Evolutionary conservation across 2,329 filamentous ascomycete species (phyloP), one percentile per base, ranked within the genome.

Genomic region (Domatiomyces catenatus): DNA sequence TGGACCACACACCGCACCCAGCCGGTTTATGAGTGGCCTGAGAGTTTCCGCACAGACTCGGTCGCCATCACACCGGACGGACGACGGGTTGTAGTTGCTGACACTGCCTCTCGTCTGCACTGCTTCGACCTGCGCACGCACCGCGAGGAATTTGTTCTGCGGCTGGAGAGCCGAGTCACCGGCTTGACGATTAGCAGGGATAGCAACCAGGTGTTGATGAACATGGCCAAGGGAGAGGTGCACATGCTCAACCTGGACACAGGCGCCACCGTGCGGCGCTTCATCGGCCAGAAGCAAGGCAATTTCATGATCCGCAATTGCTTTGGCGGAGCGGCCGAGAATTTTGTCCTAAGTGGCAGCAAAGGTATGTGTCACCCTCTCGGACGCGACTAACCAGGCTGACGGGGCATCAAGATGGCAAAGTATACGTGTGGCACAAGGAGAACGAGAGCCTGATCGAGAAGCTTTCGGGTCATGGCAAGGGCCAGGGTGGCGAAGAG

Each of bases 291-390:
- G 54, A 77, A 75, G 44, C 86, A 88, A 55, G 82, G 80, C 49
- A 71, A 83, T 1, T 94, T 73, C 62, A 76, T 95, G 50, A 93
- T 98, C 52, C 77, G 90, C 48, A 85, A 82, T 60, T 72, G 75
- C 0, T 92, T 95, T 67, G 92, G 92, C 17, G 92, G 92, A 28
- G 89, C 90, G 1, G 83, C 86, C 52, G 88, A 95, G 68, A 89
- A 83, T 63, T 95, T 95, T 65, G 83, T 96, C 8, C 74, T 93
- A 24, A 90, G 86, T 61, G 92, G 92, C 8, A 94, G 88, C 61
- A 88, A 95, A 75, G 84, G 86, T 88, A 70, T 61, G 72, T 59
- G 72, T 59, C 32, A n/a, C 43, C 19, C 8, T 47, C 46, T 12
- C 48, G 46, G 39, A 3, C 22, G 8, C 43, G 47, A 10, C 19